Base-by-base conservation (phyloP, 768 basidiomycete species). In the Pisolithus albus region DNA sequence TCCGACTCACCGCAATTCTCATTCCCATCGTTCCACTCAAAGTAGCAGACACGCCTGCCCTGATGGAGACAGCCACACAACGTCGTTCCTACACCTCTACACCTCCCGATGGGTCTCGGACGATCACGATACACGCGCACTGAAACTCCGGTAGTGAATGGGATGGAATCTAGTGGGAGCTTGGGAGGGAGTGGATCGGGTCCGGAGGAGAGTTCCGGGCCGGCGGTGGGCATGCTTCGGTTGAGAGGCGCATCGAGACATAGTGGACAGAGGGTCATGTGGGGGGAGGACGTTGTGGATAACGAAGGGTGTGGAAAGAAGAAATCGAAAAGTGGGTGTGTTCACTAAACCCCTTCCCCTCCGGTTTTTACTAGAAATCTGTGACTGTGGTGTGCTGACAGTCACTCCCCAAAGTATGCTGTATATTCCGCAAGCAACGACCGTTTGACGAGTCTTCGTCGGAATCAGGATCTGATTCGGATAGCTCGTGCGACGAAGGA, bases 261-360 rank as follows among this genome's bases (percentile, higher is more conserved):
- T 72, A 28, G 70, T 70, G 24, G 69, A 70, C 81, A 77, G 38
- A 72, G 77, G 23, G 94, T 97, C 0, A 82, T 78, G 0, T 96
- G 94, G 94, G 78, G 70, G 19, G 86, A 91, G 16, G 86, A 83
- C 50, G 88, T 90, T 4, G 77, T 95, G 3, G 94, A 97, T 65
- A 96, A 97, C 61, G 94, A 97, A 61, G 84, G 84, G 0, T 78
- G 83, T 53, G 91, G 90, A 7, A 83, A 79, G 76, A 95, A 96
- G 70, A 90, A 87, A 56, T 92, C 91, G 26, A 97, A 97, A 72
- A 92, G 94, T 95, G 58, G 56, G 87, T 79, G 4, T 15, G 5
- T 40, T 24, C 23, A 13, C 13, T 30, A 9, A 16, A 10, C 15
- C 26, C 13, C 24, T 9, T n/a, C 26, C 4, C 26, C 13, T 28